phyloP scores from a whole-genome alignment of 2,329 filamentous ascomycete genomes.

The Paracorniculantispora psalliotae region DNA sequence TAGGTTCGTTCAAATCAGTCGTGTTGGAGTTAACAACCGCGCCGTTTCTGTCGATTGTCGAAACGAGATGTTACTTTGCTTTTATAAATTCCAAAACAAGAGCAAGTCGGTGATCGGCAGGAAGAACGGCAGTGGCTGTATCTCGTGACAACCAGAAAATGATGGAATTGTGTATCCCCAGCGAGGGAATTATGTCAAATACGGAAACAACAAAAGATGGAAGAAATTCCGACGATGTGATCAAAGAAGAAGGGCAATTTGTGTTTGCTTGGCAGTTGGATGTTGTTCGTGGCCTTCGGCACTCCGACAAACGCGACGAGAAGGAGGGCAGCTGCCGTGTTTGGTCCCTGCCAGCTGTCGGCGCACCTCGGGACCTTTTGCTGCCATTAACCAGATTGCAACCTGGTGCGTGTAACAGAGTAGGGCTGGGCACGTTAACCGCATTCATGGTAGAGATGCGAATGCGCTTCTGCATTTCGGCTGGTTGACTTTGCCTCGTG shows the following conservation, averaged over 20 bases:
- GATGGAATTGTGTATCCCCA: slow-evolving; percentile 9
- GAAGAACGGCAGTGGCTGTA: background rate
- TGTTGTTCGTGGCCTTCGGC: background rate
- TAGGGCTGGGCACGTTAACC: background rate
- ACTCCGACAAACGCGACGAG: background rate
- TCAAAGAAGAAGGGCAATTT: background rate
- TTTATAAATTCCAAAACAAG: background rate
- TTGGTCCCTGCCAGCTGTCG: slow-evolving; percentile 10
- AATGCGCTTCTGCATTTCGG: background rate
- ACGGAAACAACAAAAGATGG: background rate
- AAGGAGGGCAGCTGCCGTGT: slow-evolving; percentile 3
- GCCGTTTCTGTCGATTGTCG: too few species aligned
- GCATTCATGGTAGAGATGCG: slow-evolving; percentile 4
- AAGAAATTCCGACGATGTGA: background rate
- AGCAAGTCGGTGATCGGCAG: background rate
- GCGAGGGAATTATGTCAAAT: background rate
- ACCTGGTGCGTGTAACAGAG: background rate
- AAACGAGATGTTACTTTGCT: too few species aligned
- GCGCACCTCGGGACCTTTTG: background rate
- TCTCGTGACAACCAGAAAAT: slow-evolving; percentile 10
- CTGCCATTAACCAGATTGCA: too few species aligned
- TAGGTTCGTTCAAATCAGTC: background rate
- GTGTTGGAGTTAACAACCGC: too few species aligned
- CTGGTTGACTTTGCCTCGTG: background rate
- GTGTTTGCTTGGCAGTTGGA: slow-evolving; percentile 1